Conservation (phyloP, 352 stramenopile genomes). For the Peronospora farinosa region DNA sequence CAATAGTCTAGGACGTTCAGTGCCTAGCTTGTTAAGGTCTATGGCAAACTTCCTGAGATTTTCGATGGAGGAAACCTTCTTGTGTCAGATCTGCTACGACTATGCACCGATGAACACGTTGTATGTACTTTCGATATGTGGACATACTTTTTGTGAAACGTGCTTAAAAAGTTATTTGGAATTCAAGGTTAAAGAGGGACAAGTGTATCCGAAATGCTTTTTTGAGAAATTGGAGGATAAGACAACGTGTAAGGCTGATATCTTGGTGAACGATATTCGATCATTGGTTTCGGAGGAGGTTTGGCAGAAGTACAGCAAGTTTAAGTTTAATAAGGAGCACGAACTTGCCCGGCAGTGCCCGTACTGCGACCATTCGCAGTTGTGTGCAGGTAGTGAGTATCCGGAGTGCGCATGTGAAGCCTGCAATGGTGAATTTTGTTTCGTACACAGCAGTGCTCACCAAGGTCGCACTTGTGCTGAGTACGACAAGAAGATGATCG, state of each 20-base stretch:
- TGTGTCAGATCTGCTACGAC: conserved; percentile 78
- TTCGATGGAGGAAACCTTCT: conserved; percentile 61
- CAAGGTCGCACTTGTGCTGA: conserved; percentile 53
- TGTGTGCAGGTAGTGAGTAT: conserved; percentile 34
- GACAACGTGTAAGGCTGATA: conserved; percentile 32
- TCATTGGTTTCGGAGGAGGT: conserved; percentile 38
- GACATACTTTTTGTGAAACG: conserved; percentile 51
- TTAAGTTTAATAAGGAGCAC: conserved; percentile 83
- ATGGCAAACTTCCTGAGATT: conserved; percentile 48
- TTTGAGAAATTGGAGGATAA: conserved; percentile 32
- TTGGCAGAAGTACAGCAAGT: conserved; percentile 74
- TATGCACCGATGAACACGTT: conserved; percentile 34
- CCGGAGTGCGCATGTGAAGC: conserved; percentile 41
- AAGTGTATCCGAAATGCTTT: conserved; percentile 76
- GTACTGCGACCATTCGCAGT: conserved; percentile 51
- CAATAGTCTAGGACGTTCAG: conserved; percentile 27
- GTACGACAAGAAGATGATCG: conserved; percentile 71
- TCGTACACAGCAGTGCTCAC: conserved; percentile 84
- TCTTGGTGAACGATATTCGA: conserved; percentile 43
- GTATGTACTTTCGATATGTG: conserved; percentile 39
- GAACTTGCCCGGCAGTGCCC: conserved; percentile 52
- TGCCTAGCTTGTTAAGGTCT: conserved; percentile 47
- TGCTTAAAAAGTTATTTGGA: conserved; percentile 63
- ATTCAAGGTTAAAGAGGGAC: conserved; percentile 62
- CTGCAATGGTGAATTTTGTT: conserved; percentile 71